Percentiles rank a stretch among this genome's conserved stretches.
phyloP scores from a whole-genome alignment of 306 rosid genomes.

The Clitoria ternatea region DNA sequence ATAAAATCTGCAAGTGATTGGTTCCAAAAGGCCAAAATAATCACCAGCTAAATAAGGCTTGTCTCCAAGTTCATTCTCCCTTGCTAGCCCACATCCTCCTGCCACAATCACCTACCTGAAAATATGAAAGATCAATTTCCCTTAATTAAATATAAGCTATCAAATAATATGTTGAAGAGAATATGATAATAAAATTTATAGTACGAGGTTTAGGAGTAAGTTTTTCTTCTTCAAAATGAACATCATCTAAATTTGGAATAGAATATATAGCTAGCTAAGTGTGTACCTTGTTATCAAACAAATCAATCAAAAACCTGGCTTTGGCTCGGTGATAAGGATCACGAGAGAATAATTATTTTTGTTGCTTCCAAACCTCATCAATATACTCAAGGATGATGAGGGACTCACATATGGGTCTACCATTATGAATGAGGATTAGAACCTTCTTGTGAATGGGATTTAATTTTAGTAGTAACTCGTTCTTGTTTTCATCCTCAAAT shows the following conservation, averaged over 20 bases:
- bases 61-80: constrained; percentile 40
- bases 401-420: constrained; percentile 38
- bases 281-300: constrained; percentile 32
- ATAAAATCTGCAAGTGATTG: constrained; percentile 24
- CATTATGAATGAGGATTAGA: constrained; percentile 36
- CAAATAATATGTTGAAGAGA: too few relatives aligned
- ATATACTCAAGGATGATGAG: constrained; percentile 31
- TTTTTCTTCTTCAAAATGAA: not conserved
- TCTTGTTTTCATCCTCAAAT: not conserved
- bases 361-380: constrained; percentile 42
- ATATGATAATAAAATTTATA: not conserved
- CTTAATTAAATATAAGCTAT: too few relatives aligned
- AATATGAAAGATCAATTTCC: too few relatives aligned
- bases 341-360: constrained; percentile 7
- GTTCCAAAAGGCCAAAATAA: constrained; percentile 34
- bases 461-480: not conserved
- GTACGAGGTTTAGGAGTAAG: not conserved
- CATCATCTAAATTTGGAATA: too few relatives aligned
- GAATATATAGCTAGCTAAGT: too few relatives aligned
- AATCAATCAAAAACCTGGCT: constrained; percentile 36
- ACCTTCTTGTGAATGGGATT: constrained; percentile 25
- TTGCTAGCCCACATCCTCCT: constrained; percentile 26
- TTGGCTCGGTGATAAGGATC: constrained; percentile 29
- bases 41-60: constrained; percentile 32
- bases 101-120: constrained; percentile 18